Base-by-base conservation (phyloP, 768 basidiomycete species). In the Russula earlei region DNA sequence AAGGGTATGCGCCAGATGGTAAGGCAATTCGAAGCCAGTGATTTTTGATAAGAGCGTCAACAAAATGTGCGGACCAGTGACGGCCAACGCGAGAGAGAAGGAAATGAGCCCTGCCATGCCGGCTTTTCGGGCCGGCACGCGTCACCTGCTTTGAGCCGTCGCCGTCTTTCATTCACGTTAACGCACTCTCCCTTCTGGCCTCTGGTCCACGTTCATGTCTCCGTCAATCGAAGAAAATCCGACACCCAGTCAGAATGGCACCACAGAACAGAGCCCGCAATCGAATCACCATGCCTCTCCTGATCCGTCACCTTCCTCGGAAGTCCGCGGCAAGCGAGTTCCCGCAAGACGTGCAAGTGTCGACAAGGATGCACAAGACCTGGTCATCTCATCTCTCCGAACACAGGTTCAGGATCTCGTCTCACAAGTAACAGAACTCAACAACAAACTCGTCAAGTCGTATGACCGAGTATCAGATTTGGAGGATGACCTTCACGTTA, bases 391-490 rank as follows among this genome's bases (percentile, higher is more conserved):
- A 14, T 85, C 90, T 0, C 74, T 97, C 27, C 85, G 91, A 20
- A 66, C 74, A 1, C 92, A 96, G 68, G 79, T 95, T 10, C 81
- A 86, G 47, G 89, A 96, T 67, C 77, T 97, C 42, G 84, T 91
- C 66, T 82, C 87, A 15, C 95, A 98, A 69, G 90, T 96, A 44
- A 83, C 84, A 25, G 81, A 88, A 66, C 84, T 98, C 60, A 98
- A 98, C 70, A 72, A 75, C 70, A 98, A 98, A 68, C 86, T 99
- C 46, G 91, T 99, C 58, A 77, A 82, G 58, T 90, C 89, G 2
- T 95, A 96, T 69, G 90, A 94, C 68, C 81, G 90, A 29, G 82
- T 95, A 29, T 93, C 93, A 17, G 85, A 91, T 75, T 78, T 99
- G 49, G 94, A 98, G 67, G 95, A 97, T 67, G 79, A 88, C 55